A percentile compares a stretch with the other conserved stretches of the same genome.
Evolutionary conservation across 75 land plant species (phyloP).

Genomic region (Adiantum capillusveneris): DNA sequence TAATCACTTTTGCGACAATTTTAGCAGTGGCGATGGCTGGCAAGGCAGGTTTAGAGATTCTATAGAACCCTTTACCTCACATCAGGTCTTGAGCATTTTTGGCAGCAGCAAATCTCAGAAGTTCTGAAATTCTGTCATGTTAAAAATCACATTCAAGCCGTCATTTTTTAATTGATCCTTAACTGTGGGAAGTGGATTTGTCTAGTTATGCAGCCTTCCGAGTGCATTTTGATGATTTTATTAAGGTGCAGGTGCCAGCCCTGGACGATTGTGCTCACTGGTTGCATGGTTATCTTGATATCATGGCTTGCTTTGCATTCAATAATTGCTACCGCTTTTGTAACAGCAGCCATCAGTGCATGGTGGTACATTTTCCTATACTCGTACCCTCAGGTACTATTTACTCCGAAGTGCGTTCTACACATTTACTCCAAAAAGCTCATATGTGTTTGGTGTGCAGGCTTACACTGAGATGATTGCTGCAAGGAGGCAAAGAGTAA

Average conservation of each 20-base stretch:
- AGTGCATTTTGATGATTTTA: background rate
- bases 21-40: no score
- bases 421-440: no score
- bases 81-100: no score
- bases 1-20: no score
- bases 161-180: no score
- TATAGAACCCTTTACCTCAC: no score
- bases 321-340: slow-evolving; percentile 32
- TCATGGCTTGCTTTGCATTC: slow-evolving; percentile 70
- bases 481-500: slow-evolving; percentile 56
- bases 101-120: no score
- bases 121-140: no score
- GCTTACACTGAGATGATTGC: slow-evolving; percentile 76
- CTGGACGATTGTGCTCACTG: slow-evolving; percentile 81
- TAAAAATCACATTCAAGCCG: no score
- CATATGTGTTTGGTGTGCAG: slow-evolving; percentile 20
- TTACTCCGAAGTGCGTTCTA: background rate
- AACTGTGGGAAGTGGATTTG: no score
- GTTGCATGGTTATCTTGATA: slow-evolving; percentile 30
- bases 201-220: background rate
- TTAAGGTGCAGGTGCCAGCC: slow-evolving; percentile 80
- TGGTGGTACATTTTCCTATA: slow-evolving; percentile 96
- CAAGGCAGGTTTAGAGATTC: no score
- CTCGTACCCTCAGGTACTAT: slow-evolving; percentile 79
- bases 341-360: slow-evolving; percentile 28